Evolutionary conservation across 805 yeast species (phyloP).

Genomic region (Metschnikowia rubicola): DNA sequence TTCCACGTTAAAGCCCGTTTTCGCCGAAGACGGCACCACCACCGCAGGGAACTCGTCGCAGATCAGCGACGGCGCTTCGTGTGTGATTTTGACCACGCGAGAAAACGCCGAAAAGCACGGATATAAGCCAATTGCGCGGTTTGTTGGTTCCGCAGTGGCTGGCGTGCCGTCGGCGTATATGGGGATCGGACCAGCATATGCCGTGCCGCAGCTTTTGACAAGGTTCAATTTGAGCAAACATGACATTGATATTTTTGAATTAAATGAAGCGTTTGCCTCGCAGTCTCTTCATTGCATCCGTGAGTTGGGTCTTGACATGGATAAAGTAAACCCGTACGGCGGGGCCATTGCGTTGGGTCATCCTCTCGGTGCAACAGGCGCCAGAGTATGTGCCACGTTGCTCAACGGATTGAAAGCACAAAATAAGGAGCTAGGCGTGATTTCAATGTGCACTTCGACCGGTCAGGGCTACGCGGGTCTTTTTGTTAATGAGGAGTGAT

Average conservation of each 20-base stretch:
- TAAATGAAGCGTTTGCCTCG: slow-evolving; percentile 36
- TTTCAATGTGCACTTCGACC: slow-evolving; percentile 41
- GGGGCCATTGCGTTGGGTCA: slow-evolving; percentile 12
- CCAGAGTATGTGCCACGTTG: slow-evolving; percentile 36
- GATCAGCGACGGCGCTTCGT: slow-evolving; percentile 9
- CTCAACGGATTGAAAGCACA: slow-evolving; percentile 29
- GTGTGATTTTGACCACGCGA: slow-evolving; percentile 6
- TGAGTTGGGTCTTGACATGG: slow-evolving; percentile 22
- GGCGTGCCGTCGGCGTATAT: slow-evolving; percentile 8
- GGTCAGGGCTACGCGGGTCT: slow-evolving; percentile 40
- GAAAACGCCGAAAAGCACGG: slow-evolving; percentile 5
- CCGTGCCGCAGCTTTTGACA: slow-evolving; percentile 7
- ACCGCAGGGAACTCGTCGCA: slow-evolving; percentile 9
- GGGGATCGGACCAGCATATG: slow-evolving; percentile 9
- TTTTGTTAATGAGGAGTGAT: slow-evolving; percentile 23
- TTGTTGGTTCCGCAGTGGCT: slow-evolving; percentile 8
- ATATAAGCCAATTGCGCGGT: slow-evolving; percentile 7
- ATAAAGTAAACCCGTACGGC: slow-evolving; percentile 39
- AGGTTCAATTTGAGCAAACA: slow-evolving; percentile 39
- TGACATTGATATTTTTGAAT: slow-evolving; percentile 63
- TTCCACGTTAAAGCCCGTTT: slow-evolving; percentile 30
- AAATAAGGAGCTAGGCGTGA: slow-evolving; percentile 31
- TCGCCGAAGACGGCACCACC: slow-evolving; percentile 13
- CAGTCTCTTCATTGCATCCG: slow-evolving; percentile 23
- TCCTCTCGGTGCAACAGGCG: slow-evolving; percentile 58